A percentile compares a stretch with the other conserved stretches of the same genome.
Evolutionary conservation across 1,284 basidiomycete species (phyloP).

Genomic region (Cryptococcus sp.): DNA sequence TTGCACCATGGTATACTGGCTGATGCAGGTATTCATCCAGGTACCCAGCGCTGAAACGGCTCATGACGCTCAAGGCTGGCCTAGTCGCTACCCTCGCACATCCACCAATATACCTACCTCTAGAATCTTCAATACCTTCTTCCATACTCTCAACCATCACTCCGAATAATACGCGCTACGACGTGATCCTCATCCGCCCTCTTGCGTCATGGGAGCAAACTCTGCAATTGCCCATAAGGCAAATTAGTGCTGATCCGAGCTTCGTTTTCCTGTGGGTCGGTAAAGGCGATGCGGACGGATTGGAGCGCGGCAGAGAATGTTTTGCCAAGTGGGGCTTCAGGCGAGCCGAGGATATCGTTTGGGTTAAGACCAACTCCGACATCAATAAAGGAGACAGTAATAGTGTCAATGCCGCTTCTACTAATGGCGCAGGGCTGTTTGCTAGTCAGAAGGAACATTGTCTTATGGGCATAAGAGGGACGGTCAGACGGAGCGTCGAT

Average conservation of each 20-base stretch:
- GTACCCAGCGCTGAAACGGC: conserved; percentile 84
- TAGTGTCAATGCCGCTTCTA: neutral
- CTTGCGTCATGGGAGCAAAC: conserved; percentile 81
- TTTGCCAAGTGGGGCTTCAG: conserved; percentile 93
- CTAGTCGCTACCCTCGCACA: conserved; percentile 40
- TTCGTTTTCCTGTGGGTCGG: conserved; percentile 98
- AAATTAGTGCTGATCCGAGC: conserved; percentile 83
- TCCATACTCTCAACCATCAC: conserved; percentile 12
- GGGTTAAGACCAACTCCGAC: conserved; percentile 86
- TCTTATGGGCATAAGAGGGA: conserved; percentile 97
- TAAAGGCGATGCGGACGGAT: conserved; percentile 80
- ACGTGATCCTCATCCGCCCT: conserved; percentile 89
- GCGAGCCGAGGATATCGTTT: conserved; percentile 93
- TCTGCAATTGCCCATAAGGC: conserved; percentile 76
- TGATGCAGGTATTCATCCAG: conserved; percentile 53
- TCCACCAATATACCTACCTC: conserved; percentile 40
- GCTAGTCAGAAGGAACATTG: conserved; percentile 94
- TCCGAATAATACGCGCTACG: conserved; percentile 62
- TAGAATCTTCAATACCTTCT: conserved; percentile 16
- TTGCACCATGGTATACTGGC: neutral
- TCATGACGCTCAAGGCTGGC: conserved; percentile 72
- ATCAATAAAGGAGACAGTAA: neutral
- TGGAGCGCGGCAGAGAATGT: conserved; percentile 89
- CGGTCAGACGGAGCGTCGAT: conserved; percentile 90
- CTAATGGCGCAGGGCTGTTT: conserved; percentile 57